Percentiles rank a stretch among this genome's conserved stretches.
phyloP scores from a whole-genome alignment of 2,329 filamentous ascomycete species.

The Cladosporium sp. region DNA sequence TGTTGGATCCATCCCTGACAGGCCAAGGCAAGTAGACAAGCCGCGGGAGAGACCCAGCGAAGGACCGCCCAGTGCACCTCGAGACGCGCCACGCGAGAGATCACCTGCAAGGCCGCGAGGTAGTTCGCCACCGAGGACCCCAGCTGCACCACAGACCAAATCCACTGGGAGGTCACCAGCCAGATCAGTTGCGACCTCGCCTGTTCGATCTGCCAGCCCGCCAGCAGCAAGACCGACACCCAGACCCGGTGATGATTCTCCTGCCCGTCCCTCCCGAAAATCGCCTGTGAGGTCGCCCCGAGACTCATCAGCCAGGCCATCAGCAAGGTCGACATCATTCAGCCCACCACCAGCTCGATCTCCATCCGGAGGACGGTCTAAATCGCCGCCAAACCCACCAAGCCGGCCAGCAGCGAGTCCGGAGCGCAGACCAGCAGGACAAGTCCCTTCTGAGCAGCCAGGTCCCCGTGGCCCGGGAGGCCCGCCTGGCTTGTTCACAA shows the following conservation, averaged over 20 bases:
- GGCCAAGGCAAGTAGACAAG: not conserved
- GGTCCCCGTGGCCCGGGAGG: not conserved
- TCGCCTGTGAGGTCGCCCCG: not conserved
- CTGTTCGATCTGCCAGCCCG: not conserved
- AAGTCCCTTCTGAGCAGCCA: not conserved
- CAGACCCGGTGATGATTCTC: not conserved
- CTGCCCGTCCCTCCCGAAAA: not conserved
- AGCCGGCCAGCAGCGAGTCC: not conserved
- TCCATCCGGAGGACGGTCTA: no score
- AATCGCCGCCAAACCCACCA: not conserved
- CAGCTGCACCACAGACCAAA: not conserved
- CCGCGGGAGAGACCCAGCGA: not conserved
- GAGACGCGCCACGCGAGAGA: not conserved
- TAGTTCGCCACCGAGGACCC: not conserved
- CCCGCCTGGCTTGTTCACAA: constrained; percentile 1
- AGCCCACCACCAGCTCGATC: no score
- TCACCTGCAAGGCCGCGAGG: not conserved
- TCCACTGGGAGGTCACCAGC: not conserved
- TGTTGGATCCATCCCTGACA: not conserved
- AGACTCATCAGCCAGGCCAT: no score
- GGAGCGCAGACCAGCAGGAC: not conserved
- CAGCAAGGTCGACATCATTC: no score
- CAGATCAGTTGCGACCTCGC: not conserved
- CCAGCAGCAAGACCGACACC: not conserved
- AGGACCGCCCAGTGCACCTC: not conserved